Base-by-base conservation (phyloP, 257 asterid genomes). In the Gentiana straminea region DNA sequence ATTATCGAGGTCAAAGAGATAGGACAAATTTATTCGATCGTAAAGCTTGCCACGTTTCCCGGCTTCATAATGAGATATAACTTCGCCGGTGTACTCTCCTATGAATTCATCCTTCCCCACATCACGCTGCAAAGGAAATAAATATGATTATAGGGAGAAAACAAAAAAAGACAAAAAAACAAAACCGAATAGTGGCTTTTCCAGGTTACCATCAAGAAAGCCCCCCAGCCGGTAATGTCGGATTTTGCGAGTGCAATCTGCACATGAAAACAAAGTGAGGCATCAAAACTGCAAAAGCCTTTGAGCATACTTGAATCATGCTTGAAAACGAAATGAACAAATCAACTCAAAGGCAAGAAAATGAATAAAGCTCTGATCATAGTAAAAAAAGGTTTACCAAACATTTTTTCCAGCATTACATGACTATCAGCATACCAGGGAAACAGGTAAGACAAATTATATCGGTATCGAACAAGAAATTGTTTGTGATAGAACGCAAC, bases 1-100 rank as follows among this genome's bases (percentile, higher is more conserved):
- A 68, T 83, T 93, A 65, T 88, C 86, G 47, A 88, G 79, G 73
- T 86, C 83, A 55, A 88, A 92, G 50, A 92, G 89, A 74, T 85
- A 88, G 2, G 99, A 92, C 47, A 92, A 92, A 64, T 92, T 92
- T 74, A 79, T 94, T 32, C 93, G 97, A 61, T 92, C 99, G 57
- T 88, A 92, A 61, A 88, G 83, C 84, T 92, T 92, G 63, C 98
- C 99, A 49, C 97, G 99, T 82, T 92, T 92, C 73, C 88, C 99
- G 73, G 99, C 99, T 75, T 92, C 99, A 50, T 86, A 90, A 63
- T 92, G 97, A 24, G 99, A 81, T 66, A 88, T 85, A 36, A 92
- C 63, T 74, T 92, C 99, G 38, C 97, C 99, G 8, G 99, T 92
- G 76, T 92, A 92, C 75, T 88, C 97, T 49, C 99, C 99, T 46